phyloP scores from a whole-genome alignment of 495 filamentous ascomycete species.

The Thermochaetoides thermophila region DNA sequence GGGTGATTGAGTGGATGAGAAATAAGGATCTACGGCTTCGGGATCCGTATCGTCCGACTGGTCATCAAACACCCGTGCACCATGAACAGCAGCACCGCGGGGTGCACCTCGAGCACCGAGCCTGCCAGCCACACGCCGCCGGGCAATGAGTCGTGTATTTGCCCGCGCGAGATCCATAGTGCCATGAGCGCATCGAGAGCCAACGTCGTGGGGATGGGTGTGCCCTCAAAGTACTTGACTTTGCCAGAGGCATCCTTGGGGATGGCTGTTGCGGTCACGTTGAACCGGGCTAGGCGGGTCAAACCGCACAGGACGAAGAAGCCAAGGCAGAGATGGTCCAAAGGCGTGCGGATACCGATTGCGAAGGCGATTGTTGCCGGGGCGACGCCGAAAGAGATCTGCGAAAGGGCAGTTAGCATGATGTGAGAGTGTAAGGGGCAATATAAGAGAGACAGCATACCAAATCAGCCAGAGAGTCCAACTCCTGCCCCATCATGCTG shows the following conservation, averaged over 20 bases:
- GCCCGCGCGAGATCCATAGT: slow-evolving; percentile 71
- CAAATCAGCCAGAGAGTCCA: slow-evolving; percentile 93
- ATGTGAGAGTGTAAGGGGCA: no score
- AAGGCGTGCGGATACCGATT: slow-evolving; percentile 70
- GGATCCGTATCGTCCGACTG: slow-evolving; percentile 85
- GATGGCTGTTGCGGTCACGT: slow-evolving; percentile 75
- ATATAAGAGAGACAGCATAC: slow-evolving; percentile 38
- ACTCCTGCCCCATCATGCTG: slow-evolving; percentile 91
- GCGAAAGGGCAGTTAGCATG: background rate
- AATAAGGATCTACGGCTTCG: slow-evolving; percentile 58
- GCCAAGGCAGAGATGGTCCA: slow-evolving; percentile 72
- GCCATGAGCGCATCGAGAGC: slow-evolving; percentile 72
- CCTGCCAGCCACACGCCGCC: slow-evolving; percentile 49
- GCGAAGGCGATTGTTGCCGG: slow-evolving; percentile 80
- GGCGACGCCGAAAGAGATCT: slow-evolving; percentile 93
- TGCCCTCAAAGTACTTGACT: slow-evolving; percentile 88
- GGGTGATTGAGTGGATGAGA: no score
- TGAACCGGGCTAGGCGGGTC: slow-evolving; percentile 89
- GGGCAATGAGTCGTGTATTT: slow-evolving; percentile 63
- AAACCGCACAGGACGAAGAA: slow-evolving; percentile 93
- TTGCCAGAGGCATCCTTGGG: slow-evolving; percentile 89
- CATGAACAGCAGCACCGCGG: slow-evolving; percentile 68
- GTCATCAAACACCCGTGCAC: slow-evolving; percentile 83
- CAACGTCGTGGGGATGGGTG: slow-evolving; percentile 83
- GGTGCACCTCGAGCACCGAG: slow-evolving; percentile 71